Conservation (phyloP, 2,329 filamentous ascomycete species). For the Dothistroma septosporum region DNA sequence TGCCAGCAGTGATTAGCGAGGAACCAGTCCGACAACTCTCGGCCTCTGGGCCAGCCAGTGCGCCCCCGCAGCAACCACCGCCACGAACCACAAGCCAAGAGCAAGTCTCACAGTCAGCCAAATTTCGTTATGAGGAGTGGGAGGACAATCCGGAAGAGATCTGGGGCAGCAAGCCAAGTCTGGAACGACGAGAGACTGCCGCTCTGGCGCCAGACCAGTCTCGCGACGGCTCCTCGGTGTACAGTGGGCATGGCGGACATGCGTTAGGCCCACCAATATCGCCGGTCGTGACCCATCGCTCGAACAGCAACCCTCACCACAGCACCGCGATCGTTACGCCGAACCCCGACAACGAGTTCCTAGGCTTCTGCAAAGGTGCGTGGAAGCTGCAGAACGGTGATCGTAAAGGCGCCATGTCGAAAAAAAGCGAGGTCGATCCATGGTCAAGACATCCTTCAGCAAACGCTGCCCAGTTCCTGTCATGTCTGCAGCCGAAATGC, state of each 20-base stretch:
- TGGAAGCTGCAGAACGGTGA: constrained; percentile 39
- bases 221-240: not conserved
- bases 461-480: constrained; percentile 30
- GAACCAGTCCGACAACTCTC: constrained; percentile 10
- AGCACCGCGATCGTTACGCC: constrained; percentile 26
- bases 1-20: constrained; percentile 11
- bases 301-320: constrained; percentile 13
- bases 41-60: not conserved
- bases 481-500: constrained; percentile 42
- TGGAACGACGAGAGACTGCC: constrained; percentile 22
- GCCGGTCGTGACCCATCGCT: constrained; percentile 18
- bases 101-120: not conserved
- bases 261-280: constrained; percentile 12
- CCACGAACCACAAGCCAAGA: constrained; percentile 9
- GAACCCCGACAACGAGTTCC: constrained; percentile 32
- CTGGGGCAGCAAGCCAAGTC: constrained; percentile 21
- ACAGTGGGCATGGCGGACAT: not conserved
- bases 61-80: constrained; percentile 14
- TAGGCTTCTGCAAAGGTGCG: constrained; percentile 46
- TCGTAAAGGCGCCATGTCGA: constrained; percentile 31
- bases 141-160: constrained; percentile 30
- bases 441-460: constrained; percentile 26
- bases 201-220: constrained; percentile 15
- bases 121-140: constrained; percentile 25
- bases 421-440: constrained; percentile 24